Evolutionary conservation across 257 asterid genomes (phyloP).

Genomic region (Thymus quinquecostatus): DNA sequence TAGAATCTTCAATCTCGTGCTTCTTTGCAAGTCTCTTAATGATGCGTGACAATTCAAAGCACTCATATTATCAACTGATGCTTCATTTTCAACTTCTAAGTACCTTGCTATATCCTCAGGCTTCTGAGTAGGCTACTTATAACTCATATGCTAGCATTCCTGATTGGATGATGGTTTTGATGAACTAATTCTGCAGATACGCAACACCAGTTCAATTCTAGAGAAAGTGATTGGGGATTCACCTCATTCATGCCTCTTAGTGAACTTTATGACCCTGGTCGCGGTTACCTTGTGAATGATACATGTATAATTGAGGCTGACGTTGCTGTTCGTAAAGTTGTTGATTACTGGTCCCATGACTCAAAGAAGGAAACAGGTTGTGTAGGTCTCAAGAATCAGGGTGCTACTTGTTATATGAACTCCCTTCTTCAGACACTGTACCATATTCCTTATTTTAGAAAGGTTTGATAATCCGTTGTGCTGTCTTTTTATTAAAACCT

Average conservation of each 20-base stretch:
- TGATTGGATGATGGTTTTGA: slow-evolving; percentile 31
- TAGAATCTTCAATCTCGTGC: not conserved
- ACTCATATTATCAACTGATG: slow-evolving; percentile 8
- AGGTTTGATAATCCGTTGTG: slow-evolving; percentile 35
- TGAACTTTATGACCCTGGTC: slow-evolving; percentile 62
- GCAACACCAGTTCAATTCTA: slow-evolving; percentile 66
- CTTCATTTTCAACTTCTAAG: slow-evolving; percentile 26
- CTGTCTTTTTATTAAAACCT: slow-evolving; percentile 3
- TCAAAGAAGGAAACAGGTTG: slow-evolving; percentile 72
- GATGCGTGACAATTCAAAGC: not conserved
- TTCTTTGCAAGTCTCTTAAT: not conserved
- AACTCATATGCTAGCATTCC: slow-evolving; percentile 28
- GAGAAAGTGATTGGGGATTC: slow-evolving; percentile 81
- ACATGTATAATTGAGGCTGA: slow-evolving; percentile 68
- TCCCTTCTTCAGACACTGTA: slow-evolving; percentile 76
- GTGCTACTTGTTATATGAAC: slow-evolving; percentile 79
- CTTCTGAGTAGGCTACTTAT: slow-evolving; percentile 29
- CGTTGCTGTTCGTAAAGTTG: slow-evolving; percentile 63
- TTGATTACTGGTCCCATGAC: slow-evolving; percentile 70
- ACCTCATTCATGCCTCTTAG: slow-evolving; percentile 76
- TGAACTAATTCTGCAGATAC: slow-evolving; percentile 54
- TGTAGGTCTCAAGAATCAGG: slow-evolving; percentile 77
- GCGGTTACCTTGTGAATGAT: slow-evolving; percentile 66
- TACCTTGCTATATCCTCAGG: slow-evolving; percentile 19
- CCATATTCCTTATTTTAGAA: slow-evolving; percentile 72